phyloP scores from a whole-genome alignment of 192 early-diverging fungal genomes.

The Coemansia sp. region DNA sequence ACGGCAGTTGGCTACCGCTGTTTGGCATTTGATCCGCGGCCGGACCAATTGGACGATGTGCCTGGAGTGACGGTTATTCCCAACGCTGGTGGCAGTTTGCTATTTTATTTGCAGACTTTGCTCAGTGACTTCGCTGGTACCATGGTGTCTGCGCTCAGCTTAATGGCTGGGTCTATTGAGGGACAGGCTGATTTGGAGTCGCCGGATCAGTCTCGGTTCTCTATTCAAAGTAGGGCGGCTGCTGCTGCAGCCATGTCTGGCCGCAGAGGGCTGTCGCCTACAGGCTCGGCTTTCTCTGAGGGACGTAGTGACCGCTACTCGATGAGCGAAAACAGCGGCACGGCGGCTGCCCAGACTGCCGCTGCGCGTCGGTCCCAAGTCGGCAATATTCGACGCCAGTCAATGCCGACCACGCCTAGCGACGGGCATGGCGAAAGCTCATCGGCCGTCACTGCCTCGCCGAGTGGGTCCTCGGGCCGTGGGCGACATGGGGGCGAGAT shows the following conservation, averaged over 20 bases:
- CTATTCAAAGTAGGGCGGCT: background rate
- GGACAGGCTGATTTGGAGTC: conserved; percentile 30
- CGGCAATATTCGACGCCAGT: conserved; percentile 19
- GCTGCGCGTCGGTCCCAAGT: conserved; percentile 14
- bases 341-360: conserved; percentile 8
- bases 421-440: background rate
- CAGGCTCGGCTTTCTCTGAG: conserved; percentile 6
- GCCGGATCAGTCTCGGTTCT: background rate
- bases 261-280: conserved; percentile 1
- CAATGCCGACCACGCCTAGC: conserved; percentile 4
- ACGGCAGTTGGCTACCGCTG: conserved; percentile 49
- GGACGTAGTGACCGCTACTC: conserved; percentile 10
- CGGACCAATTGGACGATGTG: conserved; percentile 28
- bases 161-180: conserved; percentile 51
- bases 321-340: conserved; percentile 18
- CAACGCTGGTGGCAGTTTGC: conserved; percentile 17
- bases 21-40: conserved; percentile 35
- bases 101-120: conserved; percentile 33
- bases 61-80: conserved; percentile 36
- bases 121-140: conserved; percentile 40
- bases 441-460: background rate
- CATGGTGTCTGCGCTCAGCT: conserved; percentile 36
- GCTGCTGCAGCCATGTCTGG: conserved; percentile 1
- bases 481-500: conserved; percentile 48
- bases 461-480: conserved; percentile 5